Evolutionary conservation across 2,329 filamentous ascomycete species (phyloP), one percentile per base, ranked within the genome.

Genomic region (Chrysoporthe deuterocubensis): DNA sequence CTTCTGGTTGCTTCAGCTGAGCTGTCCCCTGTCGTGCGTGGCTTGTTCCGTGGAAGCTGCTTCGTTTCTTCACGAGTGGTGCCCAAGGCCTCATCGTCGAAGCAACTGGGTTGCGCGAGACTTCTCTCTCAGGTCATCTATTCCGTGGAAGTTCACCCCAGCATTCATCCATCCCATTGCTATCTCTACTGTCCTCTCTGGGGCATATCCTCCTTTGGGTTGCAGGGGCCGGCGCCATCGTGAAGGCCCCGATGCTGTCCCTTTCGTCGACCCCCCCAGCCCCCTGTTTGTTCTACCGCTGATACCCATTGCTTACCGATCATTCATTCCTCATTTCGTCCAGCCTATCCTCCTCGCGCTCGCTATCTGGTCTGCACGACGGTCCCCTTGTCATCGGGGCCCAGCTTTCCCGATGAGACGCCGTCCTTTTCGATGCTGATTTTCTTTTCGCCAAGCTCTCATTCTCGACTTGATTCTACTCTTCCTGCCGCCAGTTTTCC

Each of bases 271-370:
- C 52, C 44, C 54, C 54, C 60, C 54, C 52, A 64, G 44, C 48
- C 62, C 61, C 61, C 60, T 52, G 48, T 32, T 61, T 57, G 56
- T 40, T 57, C 54, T 57, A 40, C 67, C 67, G 67, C 46, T 56
- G 54, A 26, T 67, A 57, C 57, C 65, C 65, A 62, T 43, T 62
- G 52, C 48, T 67, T 48, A 56, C 67, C 67, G 65, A 57, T 43
- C 58, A 60, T 52, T 34, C 62, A 48, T n/a, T 60, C 62, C 60
- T 58, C 44, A 26, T 65, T 52, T 44, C 52, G 52, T 59, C 40
- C 57, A 54, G 62, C 64, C 59, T 48, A 59, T 50, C 42, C 54
- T 56, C n/a, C 61, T 56, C 43, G 57, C 44, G 42, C 61, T 40
- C 61, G 60, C 42, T n/a, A 44, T 40, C 50, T 44, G 54, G n/a